These are phyloP conservation scores for Salvia rosmarinus DNA, from an alignment of 257 asterid species.

Conservation along the genomic window DNA sequence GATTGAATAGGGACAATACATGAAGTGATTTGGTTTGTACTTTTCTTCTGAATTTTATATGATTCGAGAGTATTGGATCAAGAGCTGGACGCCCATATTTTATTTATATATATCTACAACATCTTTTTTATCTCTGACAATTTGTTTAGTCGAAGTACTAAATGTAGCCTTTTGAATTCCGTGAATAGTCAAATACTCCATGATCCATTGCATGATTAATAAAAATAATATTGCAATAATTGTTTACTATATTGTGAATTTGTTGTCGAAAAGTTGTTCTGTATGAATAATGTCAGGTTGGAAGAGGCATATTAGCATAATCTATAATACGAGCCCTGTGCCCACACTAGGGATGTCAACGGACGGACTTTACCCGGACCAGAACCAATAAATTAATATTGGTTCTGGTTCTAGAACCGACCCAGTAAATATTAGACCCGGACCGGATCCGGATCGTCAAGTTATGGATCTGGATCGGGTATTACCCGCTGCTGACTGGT, in stretches of 20 bases:
- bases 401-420: too few relatives aligned
- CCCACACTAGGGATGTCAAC: too few relatives aligned
- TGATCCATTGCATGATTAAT: neutral
- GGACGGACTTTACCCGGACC: too few relatives aligned
- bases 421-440: too few relatives aligned
- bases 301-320: neutral
- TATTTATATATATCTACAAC: neutral
- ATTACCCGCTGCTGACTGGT: too few relatives aligned
- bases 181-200: neutral
- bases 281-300: neutral
- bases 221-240: neutral
- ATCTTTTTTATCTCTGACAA: neutral
- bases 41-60: neutral
- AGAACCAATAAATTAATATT: too few relatives aligned
- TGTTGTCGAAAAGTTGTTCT: neutral
- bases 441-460: too few relatives aligned
- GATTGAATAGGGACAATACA: neutral
- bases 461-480: too few relatives aligned
- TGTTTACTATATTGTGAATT: neutral
- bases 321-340: too few relatives aligned
- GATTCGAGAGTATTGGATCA: conserved; percentile 31
- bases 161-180: neutral
- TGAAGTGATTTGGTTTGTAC: neutral
- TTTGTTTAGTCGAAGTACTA: neutral
- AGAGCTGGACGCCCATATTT: conserved; percentile 11